Base-by-base conservation (phyloP, 129 eudicot genomes). In the Flaveria linearis region DNA sequence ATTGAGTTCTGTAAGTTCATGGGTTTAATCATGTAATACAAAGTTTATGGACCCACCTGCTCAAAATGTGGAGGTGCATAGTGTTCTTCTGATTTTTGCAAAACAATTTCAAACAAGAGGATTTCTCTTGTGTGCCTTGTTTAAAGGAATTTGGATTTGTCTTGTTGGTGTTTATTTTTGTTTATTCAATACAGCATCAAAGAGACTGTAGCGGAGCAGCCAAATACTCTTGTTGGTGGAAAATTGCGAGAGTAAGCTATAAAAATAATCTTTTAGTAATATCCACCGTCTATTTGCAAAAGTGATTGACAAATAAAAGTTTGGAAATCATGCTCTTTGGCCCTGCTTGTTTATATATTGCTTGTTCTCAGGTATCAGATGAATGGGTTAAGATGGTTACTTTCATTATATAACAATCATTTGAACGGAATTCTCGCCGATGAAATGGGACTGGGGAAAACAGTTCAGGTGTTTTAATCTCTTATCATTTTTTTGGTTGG, bases 401-500 rank as follows among this genome's bases (percentile, higher is more conserved):
- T 94, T 73, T 94, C 98, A 51, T 84, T 94, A 50, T 94, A 94
- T 84, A 94, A 94, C 85, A 94, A 94, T 84, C 97, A 91, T 83
- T 81, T 94, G 89, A 94, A 94, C 58, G 98, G 98, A 68, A 94
- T 94, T 75, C 90, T 94, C 46, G 98, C 98, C 62, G 98, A 94
- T 87, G 98, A 94, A 83, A 94, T 94, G 98, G 98, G 98, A 53
- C 89, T 94, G 50, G 98, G 98, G 33, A 94, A 94, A 86, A 94
- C 98, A 72, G 98, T 94, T 81, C 98, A 94, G 98, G 98, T 88
- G 82, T 41, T 26, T 6, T 18, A 16, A 20, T n/a, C 69, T 70
- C 55, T 36, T 49, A 11, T 62, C 3, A 11, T 41, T 47, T 49
- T 64, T 6, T 36, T 11, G 8, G 22, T 65, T 10, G 28, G 73